Evolutionary conservation across 2,329 filamentous ascomycete species (phyloP), one percentile per base, ranked within the genome.

Genomic region (Davidsoniella australis): DNA sequence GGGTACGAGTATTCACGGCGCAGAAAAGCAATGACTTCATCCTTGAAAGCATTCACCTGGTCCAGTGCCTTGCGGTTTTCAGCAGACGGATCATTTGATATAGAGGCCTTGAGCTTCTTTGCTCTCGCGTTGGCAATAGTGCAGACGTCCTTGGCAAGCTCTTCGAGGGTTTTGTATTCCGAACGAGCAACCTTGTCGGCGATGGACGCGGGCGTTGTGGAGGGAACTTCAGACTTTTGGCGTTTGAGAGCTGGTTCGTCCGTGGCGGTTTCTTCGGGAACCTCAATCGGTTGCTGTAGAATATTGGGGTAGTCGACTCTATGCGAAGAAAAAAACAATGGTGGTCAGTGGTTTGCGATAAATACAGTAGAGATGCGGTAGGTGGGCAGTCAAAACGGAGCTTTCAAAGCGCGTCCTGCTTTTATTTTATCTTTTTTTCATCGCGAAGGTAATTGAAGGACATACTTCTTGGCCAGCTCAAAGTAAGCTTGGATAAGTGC

Each of bases 11-110:
- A 67, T 59, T 82, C 78, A 56, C 76, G 75, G 37, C 72, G 69
- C 54, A 82, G 71, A 12, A 85, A 66, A 41, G 72, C 71, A 56
- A 80, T 68, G 14, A 80, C 73, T 58, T 75, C 72, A 45, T 75
- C 72, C 45, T 52, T 50, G 14, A 50, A 29, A 17, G 37, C 10
- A 20, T 38, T 16, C 33, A 47, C 45, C 17, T 45, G 43, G 20
- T 53, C 51, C 7, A 53, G 39, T 24, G 38, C 49, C 39, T 60
- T 56, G 41, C 51, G 47, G 44, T 47, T 53, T 17, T 42, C 43
- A 5, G 44, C 23, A 10, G 43, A 41, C 8, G 43, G 40, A 23
- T 60, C 58, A 18, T 55, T 54, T 14, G 54, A 53, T 43, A 62
- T 61, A 4, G 62, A 58, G 23, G 64, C 55, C 51, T 69, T 64